Evolutionary conservation across 1,139 yeast species (phyloP), one percentile per base, ranked within the genome.

Genomic region (Martiniozyma asiatica): DNA sequence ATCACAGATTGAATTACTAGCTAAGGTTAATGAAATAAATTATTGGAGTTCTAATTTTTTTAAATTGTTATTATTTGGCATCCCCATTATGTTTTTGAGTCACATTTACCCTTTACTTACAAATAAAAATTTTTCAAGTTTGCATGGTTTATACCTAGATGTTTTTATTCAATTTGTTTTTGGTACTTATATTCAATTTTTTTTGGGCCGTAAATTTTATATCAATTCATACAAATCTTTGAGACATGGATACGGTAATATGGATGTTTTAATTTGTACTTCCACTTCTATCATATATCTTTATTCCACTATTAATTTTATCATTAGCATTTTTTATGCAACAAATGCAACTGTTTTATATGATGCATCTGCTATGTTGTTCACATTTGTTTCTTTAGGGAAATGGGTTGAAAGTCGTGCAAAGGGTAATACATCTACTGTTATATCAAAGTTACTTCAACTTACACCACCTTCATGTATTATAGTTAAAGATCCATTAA

Each of bases 361-460:
- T 61, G 97, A 85, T 39, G 85, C 97, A 0, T 68, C 85, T 3
- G 73, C 77, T 10, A 82, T 89, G 93, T 63, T 92, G 30, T 64
- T 87, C 30, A 61, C 77, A 5, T 89, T 85, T 53, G 84, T 92
- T 21, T 69, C 89, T 6, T 59, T 85, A 29, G 98, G 98, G 3
- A 87, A 89, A 55, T 80, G 82, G 67, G 61, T 87, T 14, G 98
- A 92, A 50, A 82, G 81, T 53, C 75, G 69, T 43, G 98, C 98
- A 3, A 85, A 89, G 49, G 94, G 98, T 5, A 85, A 82, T 35
- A 89, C 97, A 0, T 82, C 96, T 0, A 69, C 82, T 2, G 94
- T 97, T 0, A 63, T 92, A 27, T 78, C 95, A 0, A 69, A 74
- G 39, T 62, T 92, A 23, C 65, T 92, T 27, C 75, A 89, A 3